Conservation (phyloP, 106 monocot genomes). For the Acorus gramineus region DNA sequence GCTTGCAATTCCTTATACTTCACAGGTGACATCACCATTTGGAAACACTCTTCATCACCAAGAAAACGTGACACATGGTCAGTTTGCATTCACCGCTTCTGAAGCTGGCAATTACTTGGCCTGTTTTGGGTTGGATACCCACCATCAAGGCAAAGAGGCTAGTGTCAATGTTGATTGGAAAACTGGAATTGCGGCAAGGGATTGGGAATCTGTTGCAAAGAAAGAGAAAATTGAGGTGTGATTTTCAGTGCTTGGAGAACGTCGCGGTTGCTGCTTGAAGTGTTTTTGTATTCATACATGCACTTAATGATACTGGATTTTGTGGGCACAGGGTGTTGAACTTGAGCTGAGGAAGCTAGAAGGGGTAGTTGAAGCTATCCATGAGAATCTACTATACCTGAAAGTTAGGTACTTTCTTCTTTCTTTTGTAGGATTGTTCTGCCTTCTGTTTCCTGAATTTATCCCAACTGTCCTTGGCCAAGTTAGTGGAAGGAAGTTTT, state of each 20-base stretch:
- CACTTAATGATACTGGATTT: background rate
- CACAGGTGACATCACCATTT: constrained; percentile 85
- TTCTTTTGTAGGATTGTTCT: too few relatives aligned
- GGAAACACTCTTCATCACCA: constrained; percentile 73
- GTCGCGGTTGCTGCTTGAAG: too few relatives aligned
- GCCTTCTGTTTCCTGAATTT: too few relatives aligned
- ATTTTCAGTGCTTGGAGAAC: background rate
- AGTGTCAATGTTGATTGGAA: constrained; percentile 76
- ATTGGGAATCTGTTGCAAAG: constrained; percentile 86
- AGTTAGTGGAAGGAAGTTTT: too few relatives aligned
- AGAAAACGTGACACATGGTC: constrained; percentile 49
- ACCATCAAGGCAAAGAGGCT: constrained; percentile 27
- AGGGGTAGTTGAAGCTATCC: constrained; percentile 60
- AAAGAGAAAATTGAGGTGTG: constrained; percentile 86
- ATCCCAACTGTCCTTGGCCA: too few relatives aligned
- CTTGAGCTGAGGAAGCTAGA: constrained; percentile 76
- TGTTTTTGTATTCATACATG: background rate
- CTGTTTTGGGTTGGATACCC: constrained; percentile 63
- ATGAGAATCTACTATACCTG: constrained; percentile 69
- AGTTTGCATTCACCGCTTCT: constrained; percentile 89
- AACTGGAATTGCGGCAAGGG: constrained; percentile 75
- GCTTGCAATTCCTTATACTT: background rate
- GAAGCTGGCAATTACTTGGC: constrained; percentile 81
- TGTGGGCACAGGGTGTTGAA: constrained; percentile 57
- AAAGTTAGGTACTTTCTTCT: constrained; percentile 32